Evolutionary conservation across 1,139 yeast species (phyloP).

Genomic region (Pichia kudriavzevii): DNA sequence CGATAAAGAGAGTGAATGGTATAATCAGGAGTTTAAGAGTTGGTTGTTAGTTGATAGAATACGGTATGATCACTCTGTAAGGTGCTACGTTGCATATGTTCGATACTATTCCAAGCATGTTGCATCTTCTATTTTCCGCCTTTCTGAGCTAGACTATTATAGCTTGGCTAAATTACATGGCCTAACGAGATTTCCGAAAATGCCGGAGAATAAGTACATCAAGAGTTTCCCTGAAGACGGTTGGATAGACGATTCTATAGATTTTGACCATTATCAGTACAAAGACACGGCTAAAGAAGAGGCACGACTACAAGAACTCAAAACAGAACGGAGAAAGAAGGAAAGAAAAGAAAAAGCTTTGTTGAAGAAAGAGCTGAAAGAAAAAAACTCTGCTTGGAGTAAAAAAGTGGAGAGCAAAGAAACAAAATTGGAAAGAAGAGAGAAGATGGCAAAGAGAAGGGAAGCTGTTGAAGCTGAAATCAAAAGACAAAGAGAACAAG

Average conservation of each 20-base stretch:
- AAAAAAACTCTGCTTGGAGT: conserved; percentile 78
- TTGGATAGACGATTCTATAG: conserved; percentile 56
- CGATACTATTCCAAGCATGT: conserved; percentile 82
- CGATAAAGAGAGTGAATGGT: conserved; percentile 16
- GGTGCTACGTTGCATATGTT: conserved; percentile 77
- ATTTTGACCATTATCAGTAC: conserved; percentile 62
- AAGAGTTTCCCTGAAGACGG: conserved; percentile 53
- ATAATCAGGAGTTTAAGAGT: conserved; percentile 34
- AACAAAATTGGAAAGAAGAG: conserved; percentile 53
- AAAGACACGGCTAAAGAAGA: conserved; percentile 58
- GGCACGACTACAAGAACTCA: conserved; percentile 51
- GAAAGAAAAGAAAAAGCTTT: conserved; percentile 38
- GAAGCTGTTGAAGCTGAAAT: conserved; percentile 55
- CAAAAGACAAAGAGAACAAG: conserved; percentile 33
- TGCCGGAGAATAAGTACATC: conserved; percentile 78
- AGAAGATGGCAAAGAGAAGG: conserved; percentile 54
- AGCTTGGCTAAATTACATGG: conserved; percentile 75
- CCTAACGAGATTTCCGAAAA: conserved; percentile 73
- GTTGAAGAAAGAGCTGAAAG: conserved; percentile 38
- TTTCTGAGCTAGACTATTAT: conserved; percentile 61
- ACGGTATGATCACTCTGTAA: conserved; percentile 71
- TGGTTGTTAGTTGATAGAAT: conserved; percentile 71
- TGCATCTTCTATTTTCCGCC: conserved; percentile 84
- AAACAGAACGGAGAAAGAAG: conserved; percentile 32
- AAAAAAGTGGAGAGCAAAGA: conserved; percentile 59